phyloP scores from a whole-genome alignment of 2,329 filamentous ascomycete genomes.

The Calonectria crousiana region DNA sequence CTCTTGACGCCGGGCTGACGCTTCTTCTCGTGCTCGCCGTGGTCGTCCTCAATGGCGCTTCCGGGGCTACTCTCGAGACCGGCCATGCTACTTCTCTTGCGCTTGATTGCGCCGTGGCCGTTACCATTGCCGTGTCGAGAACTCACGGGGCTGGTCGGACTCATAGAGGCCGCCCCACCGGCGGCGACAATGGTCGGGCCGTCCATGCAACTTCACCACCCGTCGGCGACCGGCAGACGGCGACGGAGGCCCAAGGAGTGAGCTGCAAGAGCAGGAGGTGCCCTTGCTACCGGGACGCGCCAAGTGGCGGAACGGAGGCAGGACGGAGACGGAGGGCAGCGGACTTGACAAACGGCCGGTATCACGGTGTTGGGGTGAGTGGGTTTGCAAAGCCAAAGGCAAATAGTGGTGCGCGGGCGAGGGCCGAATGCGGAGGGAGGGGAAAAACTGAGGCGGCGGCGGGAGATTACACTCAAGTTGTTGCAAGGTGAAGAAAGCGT shows the following conservation, averaged over 20 bases:
- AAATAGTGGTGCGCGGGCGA: constrained; percentile 36
- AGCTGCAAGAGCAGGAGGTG: constrained; percentile 20
- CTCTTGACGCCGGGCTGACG: constrained; percentile 79
- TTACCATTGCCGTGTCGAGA: constrained; percentile 62
- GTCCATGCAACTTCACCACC: constrained; percentile 58
- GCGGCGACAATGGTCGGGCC: constrained; percentile 59
- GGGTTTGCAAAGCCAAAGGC: constrained; percentile 39
- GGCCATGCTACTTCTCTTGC: constrained; percentile 68
- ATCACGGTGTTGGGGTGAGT: constrained; percentile 43
- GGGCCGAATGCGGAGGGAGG: constrained; percentile 51
- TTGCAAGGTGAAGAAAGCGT: constrained; percentile 31
- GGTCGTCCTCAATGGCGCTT: constrained; percentile 62
- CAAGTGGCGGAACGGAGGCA: constrained; percentile 29
- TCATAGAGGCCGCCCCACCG: constrained; percentile 62
- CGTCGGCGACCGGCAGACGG: constrained; percentile 33
- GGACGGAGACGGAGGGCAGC: constrained; percentile 23
- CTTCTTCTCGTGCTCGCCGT: constrained; percentile 72
- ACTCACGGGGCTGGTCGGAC: constrained; percentile 68
- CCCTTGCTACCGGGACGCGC: constrained; percentile 27
- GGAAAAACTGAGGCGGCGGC: constrained; percentile 41
- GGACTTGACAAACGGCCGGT: constrained; percentile 37
- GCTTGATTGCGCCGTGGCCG: constrained; percentile 59
- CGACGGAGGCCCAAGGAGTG: constrained; percentile 19
- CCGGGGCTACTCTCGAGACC: constrained; percentile 71
- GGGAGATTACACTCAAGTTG: constrained; percentile 27